Percentiles rank a stretch among this genome's conserved stretches.
Evolutionary conservation across 1,284 basidiomycete genomes (phyloP).

Genomic region (Papiliotrema laurentii): DNA sequence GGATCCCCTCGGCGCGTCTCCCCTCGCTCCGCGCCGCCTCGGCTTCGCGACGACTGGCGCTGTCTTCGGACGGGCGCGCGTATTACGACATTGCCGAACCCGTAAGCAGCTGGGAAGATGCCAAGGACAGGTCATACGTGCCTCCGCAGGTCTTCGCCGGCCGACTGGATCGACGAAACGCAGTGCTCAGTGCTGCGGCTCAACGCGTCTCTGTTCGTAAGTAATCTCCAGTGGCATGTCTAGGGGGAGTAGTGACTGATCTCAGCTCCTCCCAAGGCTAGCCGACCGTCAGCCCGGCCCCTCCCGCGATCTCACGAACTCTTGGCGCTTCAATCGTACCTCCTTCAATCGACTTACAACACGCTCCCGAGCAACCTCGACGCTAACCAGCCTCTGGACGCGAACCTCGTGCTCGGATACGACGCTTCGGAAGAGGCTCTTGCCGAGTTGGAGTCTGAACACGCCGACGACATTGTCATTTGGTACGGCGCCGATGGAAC

Average conservation of each 20-base stretch:
- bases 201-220: conserved; percentile 9
- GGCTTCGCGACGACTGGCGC: conserved; percentile 20
- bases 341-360: conserved; percentile 35
- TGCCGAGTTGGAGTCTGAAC: conserved; percentile 25
- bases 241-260: not conserved
- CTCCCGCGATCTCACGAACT: conserved; percentile 42
- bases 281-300: conserved; percentile 21
- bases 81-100: conserved; percentile 15
- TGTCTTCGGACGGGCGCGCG: conserved; percentile 18
- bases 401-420: conserved; percentile 33
- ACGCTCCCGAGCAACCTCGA: conserved; percentile 30
- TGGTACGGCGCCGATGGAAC: conserved; percentile 34
- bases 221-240: not conserved
- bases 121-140: conserved; percentile 22
- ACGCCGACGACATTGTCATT: conserved; percentile 29
- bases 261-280: conserved; percentile 20
- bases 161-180: conserved; percentile 1
- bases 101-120: conserved; percentile 14
- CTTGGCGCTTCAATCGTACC: conserved; percentile 44
- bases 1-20: conserved; percentile 17
- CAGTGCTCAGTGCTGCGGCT: not conserved
- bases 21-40: conserved; percentile 21
- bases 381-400: conserved; percentile 33
- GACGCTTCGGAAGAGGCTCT: conserved; percentile 25
- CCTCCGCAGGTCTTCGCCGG: conserved; percentile 21